Percentiles rank a stretch among this genome's conserved stretches.
Conservation (phyloP, 108 stramenopile genomes). For the Pseudonitzschia multiseries region DNA sequence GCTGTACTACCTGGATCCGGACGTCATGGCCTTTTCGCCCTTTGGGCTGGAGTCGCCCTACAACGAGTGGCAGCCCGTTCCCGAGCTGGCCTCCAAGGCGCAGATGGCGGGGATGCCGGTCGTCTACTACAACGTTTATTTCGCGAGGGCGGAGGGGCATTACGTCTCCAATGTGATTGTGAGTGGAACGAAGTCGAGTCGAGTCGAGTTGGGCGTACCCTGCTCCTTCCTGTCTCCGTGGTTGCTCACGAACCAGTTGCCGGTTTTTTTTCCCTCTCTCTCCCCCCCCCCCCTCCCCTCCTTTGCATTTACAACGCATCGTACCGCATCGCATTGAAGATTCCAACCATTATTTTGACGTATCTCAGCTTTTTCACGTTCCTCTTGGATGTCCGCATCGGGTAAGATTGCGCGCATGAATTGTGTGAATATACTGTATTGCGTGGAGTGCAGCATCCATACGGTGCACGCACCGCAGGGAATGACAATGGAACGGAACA, state of each 20-base stretch:
- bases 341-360: constrained; percentile 31
- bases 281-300: no score
- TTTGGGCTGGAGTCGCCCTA: background rate
- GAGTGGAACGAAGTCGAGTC: no score
- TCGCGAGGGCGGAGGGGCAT: constrained; percentile 10
- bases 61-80: constrained; percentile 22
- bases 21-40: background rate
- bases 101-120: background rate
- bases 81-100: constrained; percentile 16
- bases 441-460: no score
- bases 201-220: no score
- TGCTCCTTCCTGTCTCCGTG: no score
- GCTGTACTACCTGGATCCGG: background rate
- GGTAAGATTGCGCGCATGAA: background rate
- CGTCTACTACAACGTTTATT: constrained; percentile 20
- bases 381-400: constrained; percentile 29
- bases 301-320: no score
- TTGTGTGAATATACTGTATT: background rate
- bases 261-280: no score
- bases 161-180: constrained; percentile 25
- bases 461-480: no score
- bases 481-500: no score
- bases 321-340: no score
- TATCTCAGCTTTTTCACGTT: constrained; percentile 27
- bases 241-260: no score